Evolutionary conservation across 768 basidiomycete genomes (phyloP), one percentile per base, ranked within the genome.

Genomic region (Scleroderma bovista): DNA sequence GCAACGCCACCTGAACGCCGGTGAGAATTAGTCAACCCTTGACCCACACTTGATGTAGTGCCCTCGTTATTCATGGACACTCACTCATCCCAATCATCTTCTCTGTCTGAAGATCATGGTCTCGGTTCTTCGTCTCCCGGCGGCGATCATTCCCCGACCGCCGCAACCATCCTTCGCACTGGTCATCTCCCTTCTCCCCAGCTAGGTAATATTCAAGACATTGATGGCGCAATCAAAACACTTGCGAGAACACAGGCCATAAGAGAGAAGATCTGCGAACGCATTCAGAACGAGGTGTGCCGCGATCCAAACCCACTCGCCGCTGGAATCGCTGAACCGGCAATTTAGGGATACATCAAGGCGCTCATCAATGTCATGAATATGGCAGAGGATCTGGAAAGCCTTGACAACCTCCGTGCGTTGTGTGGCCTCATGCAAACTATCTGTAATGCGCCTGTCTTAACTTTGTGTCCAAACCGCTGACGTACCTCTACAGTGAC

Each of bases 381-480:
- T 52, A 82, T 83, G 57, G 93, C 95, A 32, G 95, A 98, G 72
- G 94, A 97, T 63, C 72, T 94, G 61, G 94, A 99, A 70, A 88
- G 81, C 60, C 66, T 98, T 54, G 83, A 88, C 50, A 92, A 93
- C 60, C 69, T 99, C 48, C 95, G 97, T 71, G 84, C 89, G 3
- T 68, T 98, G 38, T 96, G 90, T 71, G 83, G 81, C 57, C 77
- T 96, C 53, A 93, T 94, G 85, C 93, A 96, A 68, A 88, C 91
- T 17, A 94, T 98, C 60, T 72, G 95, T 97, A 71, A 62, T 74
- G 38, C 20, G 16, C 11, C 16, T 37, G 26, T 36, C 19, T 50
- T 37, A 10, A n/a, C 13, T 8, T 36, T 9, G 10, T 31, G 16
- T 42, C 29, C 23, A 8, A 15, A 20, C 50, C 46, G 26, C 54